A percentile compares a stretch with the other conserved stretches of the same genome.
phyloP scores from a whole-genome alignment of 202 grass and related monocot genomes.

The Panicum virgatum region DNA sequence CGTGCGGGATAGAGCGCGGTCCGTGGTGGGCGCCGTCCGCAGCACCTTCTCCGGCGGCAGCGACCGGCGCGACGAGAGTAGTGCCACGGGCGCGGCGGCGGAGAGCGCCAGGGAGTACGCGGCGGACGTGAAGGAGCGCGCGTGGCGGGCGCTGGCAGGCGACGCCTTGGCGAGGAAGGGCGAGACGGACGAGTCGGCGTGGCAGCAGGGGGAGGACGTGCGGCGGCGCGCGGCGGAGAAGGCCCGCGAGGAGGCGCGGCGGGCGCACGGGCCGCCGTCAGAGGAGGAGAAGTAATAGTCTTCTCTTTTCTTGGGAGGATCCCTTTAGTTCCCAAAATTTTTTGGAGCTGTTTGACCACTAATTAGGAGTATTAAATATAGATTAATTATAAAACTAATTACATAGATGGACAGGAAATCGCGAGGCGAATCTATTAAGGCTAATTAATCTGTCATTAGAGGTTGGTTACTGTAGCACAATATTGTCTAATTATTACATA shows the following conservation, averaged over 20 bases:
- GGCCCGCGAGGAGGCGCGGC: slow-evolving; percentile 11
- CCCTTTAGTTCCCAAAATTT: no score
- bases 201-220: slow-evolving; percentile 53
- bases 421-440: no score
- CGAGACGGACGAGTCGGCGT: slow-evolving; percentile 55
- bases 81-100: slow-evolving; percentile 8
- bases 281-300: slow-evolving; percentile 26
- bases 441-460: no score
- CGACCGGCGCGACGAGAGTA: background rate
- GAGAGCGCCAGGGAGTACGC: slow-evolving; percentile 42
- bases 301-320: no score
- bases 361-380: no score
- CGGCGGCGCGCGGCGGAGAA: slow-evolving; percentile 53
- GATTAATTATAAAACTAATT: no score
- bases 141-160: slow-evolving; percentile 38
- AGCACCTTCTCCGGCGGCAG: slow-evolving; percentile 22
- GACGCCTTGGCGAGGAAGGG: slow-evolving; percentile 43
- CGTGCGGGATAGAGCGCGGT: slow-evolving; percentile 53
- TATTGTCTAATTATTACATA: no score
- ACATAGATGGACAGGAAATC: no score
- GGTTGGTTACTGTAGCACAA: no score
- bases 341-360: no score
- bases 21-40: slow-evolving; percentile 47
- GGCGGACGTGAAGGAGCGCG: slow-evolving; percentile 38
- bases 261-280: slow-evolving; percentile 23